Evolutionary conservation across 2,329 filamentous ascomycete genomes (phyloP).

Genomic region (Ceratocystis ficicola): DNA sequence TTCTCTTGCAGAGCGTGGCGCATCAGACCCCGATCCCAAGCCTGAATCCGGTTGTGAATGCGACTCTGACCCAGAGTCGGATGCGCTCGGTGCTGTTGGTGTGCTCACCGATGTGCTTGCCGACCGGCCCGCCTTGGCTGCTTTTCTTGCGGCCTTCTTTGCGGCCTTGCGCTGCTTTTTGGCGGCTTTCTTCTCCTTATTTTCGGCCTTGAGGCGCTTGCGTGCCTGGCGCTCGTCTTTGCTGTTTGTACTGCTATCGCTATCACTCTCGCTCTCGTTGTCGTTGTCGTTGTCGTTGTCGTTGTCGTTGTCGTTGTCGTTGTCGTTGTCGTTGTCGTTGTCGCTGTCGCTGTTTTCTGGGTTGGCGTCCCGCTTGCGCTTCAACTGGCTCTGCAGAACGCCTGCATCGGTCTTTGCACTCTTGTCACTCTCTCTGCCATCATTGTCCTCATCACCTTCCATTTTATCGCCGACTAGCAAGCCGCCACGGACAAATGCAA

Average conservation of each 20-base stretch:
- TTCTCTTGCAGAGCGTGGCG: not conserved
- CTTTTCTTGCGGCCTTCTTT: conserved; percentile 14
- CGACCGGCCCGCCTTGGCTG: not conserved
- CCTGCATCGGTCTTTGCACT: not conserved
- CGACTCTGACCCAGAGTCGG: not conserved
- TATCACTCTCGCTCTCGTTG: conserved; percentile 7
- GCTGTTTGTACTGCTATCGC: not conserved
- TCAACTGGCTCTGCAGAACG: conserved; percentile 1
- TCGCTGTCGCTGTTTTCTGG: not conserved
- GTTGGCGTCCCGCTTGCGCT: conserved; percentile 7
- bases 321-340: too few relatives aligned
- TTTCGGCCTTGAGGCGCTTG: conserved; percentile 16
- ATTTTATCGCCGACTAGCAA: conserved; percentile 35
- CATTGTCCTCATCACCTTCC: conserved; percentile 15
- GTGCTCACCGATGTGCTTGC: not conserved
- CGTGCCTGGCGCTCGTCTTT: conserved; percentile 9
- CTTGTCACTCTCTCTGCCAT: conserved; percentile 2
- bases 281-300: not conserved
- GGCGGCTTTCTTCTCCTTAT: conserved; percentile 18
- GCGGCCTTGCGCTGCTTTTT: conserved; percentile 17
- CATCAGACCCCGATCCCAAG: not conserved
- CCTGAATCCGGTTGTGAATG: not conserved
- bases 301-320: not conserved
- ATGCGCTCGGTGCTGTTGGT: not conserved
- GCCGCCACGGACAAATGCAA: conserved; percentile 82